A percentile compares a stretch with the other conserved stretches of the same genome.
Evolutionary conservation across 2,329 filamentous ascomycete species (phyloP).

Genomic region (Fragosphaeria purpurea): DNA sequence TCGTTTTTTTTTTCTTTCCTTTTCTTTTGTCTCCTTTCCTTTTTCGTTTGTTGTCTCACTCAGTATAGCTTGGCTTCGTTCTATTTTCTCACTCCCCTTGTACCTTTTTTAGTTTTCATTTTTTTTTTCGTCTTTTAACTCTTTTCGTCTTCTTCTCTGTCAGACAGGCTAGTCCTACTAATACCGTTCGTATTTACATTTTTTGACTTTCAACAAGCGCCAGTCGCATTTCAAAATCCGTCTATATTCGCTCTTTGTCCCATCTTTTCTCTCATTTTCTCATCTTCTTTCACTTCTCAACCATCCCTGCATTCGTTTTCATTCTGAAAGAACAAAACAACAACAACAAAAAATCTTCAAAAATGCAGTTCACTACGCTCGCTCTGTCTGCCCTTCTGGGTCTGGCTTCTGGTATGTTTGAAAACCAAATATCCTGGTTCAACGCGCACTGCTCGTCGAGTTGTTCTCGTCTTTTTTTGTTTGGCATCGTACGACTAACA

Average conservation of each 20-base stretch:
- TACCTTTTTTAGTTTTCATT: conserved; percentile 13
- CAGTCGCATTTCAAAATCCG: no score
- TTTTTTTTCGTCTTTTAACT: conserved; percentile 12
- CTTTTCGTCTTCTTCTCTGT: conserved; percentile 21
- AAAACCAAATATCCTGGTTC: background rate
- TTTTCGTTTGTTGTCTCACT: conserved; percentile 5
- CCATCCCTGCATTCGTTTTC: background rate
- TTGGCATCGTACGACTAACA: conserved; percentile 2
- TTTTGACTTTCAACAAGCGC: conserved; percentile 2
- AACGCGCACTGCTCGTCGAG: no score
- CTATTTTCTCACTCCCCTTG: no score
- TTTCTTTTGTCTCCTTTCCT: conserved; percentile 11
- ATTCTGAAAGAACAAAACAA: conserved; percentile 12
- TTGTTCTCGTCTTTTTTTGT: no score
- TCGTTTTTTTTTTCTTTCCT: conserved; percentile 15
- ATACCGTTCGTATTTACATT: conserved; percentile 12
- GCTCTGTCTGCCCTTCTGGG: conserved; percentile 37
- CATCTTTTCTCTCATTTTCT: conserved; percentile 10
- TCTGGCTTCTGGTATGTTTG: conserved; percentile 32
- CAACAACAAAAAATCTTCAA: conserved; percentile 21
- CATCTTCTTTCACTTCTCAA: background rate
- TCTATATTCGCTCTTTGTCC: conserved; percentile 15
- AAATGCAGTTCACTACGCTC: conserved; percentile 43
- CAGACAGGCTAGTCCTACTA: conserved; percentile 37
- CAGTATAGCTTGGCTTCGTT: conserved; percentile 15